These are phyloP conservation scores for Penicillium paxilli DNA, from an alignment of 495 filamentous ascomycete genomes.

Conservation along the genomic window DNA sequence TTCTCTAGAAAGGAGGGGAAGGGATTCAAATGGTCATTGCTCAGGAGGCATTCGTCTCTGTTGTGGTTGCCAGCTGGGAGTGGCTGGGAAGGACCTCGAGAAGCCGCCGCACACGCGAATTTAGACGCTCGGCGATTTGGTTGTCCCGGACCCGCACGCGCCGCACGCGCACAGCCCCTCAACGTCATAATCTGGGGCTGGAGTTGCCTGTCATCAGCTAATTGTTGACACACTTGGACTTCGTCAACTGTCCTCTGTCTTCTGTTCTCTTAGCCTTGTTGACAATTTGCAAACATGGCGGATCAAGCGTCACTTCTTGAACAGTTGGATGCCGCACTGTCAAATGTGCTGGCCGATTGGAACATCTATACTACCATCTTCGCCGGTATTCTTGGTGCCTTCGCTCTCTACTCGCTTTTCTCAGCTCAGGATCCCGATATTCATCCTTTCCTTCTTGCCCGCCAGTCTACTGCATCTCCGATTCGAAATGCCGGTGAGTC, in stretches of 20 bases:
- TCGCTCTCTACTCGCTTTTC: slow-evolving; percentile 64
- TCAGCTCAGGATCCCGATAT: slow-evolving; percentile 75
- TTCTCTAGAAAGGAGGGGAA: slow-evolving; percentile 1
- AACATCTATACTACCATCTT: slow-evolving; percentile 70
- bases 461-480: slow-evolving; percentile 74
- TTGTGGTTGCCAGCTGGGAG: slow-evolving; percentile 19
- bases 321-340: slow-evolving; percentile 67
- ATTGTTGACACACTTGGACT: slow-evolving; percentile 14
- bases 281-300: slow-evolving; percentile 48
- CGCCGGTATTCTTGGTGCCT: slow-evolving; percentile 54
- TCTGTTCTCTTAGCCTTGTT: slow-evolving; percentile 1
- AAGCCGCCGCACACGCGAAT: slow-evolving; percentile 13
- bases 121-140: slow-evolving; percentile 18
- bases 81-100: slow-evolving; percentile 12
- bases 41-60: slow-evolving; percentile 15
- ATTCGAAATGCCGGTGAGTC: slow-evolving; percentile 85
- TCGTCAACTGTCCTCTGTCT: no score
- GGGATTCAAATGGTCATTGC: slow-evolving; percentile 11
- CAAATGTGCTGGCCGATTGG: slow-evolving; percentile 73
- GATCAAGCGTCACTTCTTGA: slow-evolving; percentile 51
- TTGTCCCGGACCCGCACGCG: slow-evolving; percentile 22
- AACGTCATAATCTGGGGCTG: slow-evolving; percentile 22
- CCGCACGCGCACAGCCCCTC: slow-evolving; percentile 12
- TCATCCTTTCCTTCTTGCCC: slow-evolving; percentile 84
- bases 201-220: not conserved